These are phyloP conservation scores for Mortierella alpina DNA, from an alignment of 192 early-diverging fungal species.

Conservation along the genomic window DNA sequence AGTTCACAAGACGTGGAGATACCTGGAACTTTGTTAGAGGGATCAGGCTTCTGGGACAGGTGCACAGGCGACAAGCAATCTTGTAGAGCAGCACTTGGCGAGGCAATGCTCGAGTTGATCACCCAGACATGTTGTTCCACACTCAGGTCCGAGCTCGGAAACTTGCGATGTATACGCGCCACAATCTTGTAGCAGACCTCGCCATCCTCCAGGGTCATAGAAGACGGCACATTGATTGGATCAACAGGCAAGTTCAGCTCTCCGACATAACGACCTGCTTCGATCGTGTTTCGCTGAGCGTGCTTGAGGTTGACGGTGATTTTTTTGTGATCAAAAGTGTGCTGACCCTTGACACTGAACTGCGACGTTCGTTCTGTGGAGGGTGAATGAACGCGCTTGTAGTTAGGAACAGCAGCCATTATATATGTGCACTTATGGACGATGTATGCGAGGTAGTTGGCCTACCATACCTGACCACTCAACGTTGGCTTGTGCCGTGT, in stretches of 20 bases:
- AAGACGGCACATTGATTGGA: neutral
- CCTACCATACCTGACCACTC: neutral
- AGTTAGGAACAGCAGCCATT: neutral
- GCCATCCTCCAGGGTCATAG: neutral
- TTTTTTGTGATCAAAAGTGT: neutral
- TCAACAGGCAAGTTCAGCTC: neutral
- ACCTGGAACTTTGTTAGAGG: neutral
- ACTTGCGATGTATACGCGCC: neutral
- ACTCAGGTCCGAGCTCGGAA: neutral
- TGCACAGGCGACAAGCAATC: neutral
- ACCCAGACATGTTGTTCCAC: constrained; percentile 2
- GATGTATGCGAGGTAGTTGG: neutral
- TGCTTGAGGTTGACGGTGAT: neutral
- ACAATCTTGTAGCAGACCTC: constrained; percentile 2
- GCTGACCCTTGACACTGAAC: neutral
- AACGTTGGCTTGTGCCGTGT: neutral
- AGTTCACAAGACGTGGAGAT: too few species aligned
- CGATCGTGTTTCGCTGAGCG: neutral
- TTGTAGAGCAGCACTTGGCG: neutral
- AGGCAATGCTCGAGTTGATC: neutral
- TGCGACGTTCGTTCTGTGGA: neutral
- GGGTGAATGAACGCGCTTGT: neutral
- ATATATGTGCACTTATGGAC: neutral
- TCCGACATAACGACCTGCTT: neutral
- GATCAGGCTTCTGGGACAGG: neutral